These are phyloP conservation scores for Nakazawaea holstii DNA, from an alignment of 805 yeast species.

Conservation along the genomic window DNA sequence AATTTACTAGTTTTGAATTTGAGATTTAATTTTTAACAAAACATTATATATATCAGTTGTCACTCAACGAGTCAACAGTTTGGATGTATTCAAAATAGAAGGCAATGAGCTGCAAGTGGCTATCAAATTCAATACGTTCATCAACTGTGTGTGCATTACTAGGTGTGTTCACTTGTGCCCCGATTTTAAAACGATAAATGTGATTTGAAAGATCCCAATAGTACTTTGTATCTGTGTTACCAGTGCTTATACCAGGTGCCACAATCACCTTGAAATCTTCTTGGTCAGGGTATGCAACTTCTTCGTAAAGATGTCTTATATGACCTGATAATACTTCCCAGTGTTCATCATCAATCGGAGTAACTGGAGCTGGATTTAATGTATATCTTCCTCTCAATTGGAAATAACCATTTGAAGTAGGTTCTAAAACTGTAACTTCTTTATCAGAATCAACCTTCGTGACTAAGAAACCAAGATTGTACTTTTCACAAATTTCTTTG, in stretches of 20 bases:
- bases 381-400: constrained; percentile 22
- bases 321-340: constrained; percentile 46
- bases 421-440: constrained; percentile 14
- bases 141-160: constrained; percentile 57
- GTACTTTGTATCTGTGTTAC: constrained; percentile 60
- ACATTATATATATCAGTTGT: too few species aligned
- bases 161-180: constrained; percentile 27
- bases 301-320: constrained; percentile 52
- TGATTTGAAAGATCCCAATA: constrained; percentile 57
- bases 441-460: constrained; percentile 19
- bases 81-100: constrained; percentile 50
- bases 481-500: constrained; percentile 36
- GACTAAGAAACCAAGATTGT: constrained; percentile 40
- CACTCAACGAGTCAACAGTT: constrained; percentile 27
- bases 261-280: constrained; percentile 27
- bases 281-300: constrained; percentile 31
- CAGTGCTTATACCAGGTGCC: constrained; percentile 58
- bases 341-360: constrained; percentile 28
- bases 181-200: constrained; percentile 55
- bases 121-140: constrained; percentile 48
- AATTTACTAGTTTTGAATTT: too few species aligned
- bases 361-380: constrained; percentile 36
- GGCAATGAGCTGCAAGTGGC: constrained; percentile 54
- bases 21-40: too few species aligned
- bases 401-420: constrained; percentile 38